Evolutionary conservation across 208 protist genomes (phyloP).

Genomic region (Leishmania aethiopica): DNA sequence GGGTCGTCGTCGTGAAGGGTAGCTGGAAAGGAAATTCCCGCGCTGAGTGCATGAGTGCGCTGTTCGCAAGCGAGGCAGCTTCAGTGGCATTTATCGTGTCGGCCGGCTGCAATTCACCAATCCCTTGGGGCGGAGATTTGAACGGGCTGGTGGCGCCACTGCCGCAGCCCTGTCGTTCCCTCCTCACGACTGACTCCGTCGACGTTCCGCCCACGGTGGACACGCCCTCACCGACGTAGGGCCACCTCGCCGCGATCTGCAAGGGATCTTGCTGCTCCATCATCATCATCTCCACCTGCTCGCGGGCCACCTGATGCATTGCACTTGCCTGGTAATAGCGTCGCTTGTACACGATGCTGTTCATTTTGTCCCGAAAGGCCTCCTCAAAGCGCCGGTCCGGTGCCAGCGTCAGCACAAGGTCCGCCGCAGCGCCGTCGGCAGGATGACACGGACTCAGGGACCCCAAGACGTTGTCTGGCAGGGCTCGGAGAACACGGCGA

Average conservation of each 20-base stretch:
- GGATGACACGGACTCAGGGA: constrained; percentile 13
- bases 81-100: not conserved
- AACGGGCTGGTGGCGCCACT: not conserved
- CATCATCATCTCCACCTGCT: constrained; percentile 38
- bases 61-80: constrained; percentile 9
- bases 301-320: constrained; percentile 36
- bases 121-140: not conserved
- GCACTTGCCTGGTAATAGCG: constrained; percentile 21
- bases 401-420: constrained; percentile 33
- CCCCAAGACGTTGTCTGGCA: constrained; percentile 30
- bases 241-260: not conserved
- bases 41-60: constrained; percentile 19
- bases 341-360: constrained; percentile 46
- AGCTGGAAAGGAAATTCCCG: constrained; percentile 43
- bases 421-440: not conserved
- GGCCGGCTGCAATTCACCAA: not conserved
- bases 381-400: constrained; percentile 78
- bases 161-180: not conserved
- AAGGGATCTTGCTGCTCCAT: constrained; percentile 54
- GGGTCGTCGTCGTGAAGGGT: constrained; percentile 49
- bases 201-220: not conserved
- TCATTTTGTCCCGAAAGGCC: constrained; percentile 81
- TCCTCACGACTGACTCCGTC: not conserved
- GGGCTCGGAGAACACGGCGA: constrained; percentile 47
- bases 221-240: not conserved